Base-by-base conservation (phyloP, 2,329 filamentous ascomycete species). In the Dothideomycetes sp. region DNA sequence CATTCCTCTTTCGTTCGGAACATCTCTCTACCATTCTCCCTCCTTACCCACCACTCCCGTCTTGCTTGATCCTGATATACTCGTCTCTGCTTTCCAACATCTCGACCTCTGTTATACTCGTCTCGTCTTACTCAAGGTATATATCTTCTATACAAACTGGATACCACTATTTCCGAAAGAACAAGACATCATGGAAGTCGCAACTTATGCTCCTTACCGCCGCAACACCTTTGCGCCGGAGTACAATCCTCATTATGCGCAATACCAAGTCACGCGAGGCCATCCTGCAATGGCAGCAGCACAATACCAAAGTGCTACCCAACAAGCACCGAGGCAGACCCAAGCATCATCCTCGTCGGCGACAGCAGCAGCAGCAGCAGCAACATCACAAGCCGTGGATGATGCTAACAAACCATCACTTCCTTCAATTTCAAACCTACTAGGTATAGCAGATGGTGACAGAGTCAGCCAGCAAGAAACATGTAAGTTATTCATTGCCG, bases 341-440 rank as follows among this genome's bases (percentile, higher is more conserved):
- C 36, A 9, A 17, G 35, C 37, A 20, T 33, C 20, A 27, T 29
- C 16, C 22, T 33, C 45, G 13, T 23, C 33, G 12, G 18, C 29
- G 2, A 22, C 39, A 8, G 31, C 37, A 5, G n/a, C 41, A n/a
- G 33, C 35, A 16, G 35, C 31, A 24, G 31, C 37, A 5, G n/a
- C 41, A n/a, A 37, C 35, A 16, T 39, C 31, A 24, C 35, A 33
- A 23, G 12, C 33, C 19, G 24, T 39, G 59, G 82, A 87, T 53
- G 82, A 86, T 55, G 64, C 65, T 32, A 68, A 78, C 51, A 88
- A 82, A 65, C 91, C 83, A 56, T 94, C 87, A 36, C 69, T 96
- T 44, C 89, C 89, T 15, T 94, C 89, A 27, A 95, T 96, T 61
- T 94, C 87, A 25, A 89, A 86, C 61, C 73, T 96, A 43, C 71